Percentiles rank a stretch among this genome's conserved stretches.
These are phyloP conservation scores for Chalciporus chontae DNA, from an alignment of 768 basidiomycete genomes.

Conservation along the genomic window DNA sequence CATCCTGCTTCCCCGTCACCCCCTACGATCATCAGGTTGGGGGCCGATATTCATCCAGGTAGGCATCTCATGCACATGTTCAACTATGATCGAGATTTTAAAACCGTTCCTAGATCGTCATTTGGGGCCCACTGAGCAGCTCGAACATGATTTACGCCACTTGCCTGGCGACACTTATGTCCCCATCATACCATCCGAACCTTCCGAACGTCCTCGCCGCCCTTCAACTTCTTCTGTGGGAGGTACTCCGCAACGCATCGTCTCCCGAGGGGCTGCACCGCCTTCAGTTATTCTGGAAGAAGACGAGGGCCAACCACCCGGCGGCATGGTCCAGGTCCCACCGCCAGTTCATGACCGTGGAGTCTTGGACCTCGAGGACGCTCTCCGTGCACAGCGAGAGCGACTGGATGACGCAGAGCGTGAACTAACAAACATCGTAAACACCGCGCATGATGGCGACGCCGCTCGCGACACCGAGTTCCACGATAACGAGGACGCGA, in stretches of 20 bases:
- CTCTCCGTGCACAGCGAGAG: slow-evolving; percentile 44
- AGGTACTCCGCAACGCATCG: slow-evolving; percentile 4
- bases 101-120: slow-evolving; percentile 17
- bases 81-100: neutral
- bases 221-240: neutral
- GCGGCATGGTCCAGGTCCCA: slow-evolving; percentile 27
- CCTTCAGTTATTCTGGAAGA: slow-evolving; percentile 17
- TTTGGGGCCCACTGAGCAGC: slow-evolving; percentile 6
- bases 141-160: slow-evolving; percentile 3
- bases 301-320: slow-evolving; percentile 17
- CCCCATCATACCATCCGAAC: slow-evolving; percentile 14
- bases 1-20: slow-evolving; percentile 20
- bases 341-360: slow-evolving; percentile 25
- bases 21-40: slow-evolving; percentile 31
- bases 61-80: neutral
- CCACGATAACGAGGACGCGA: slow-evolving; percentile 59
- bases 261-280: slow-evolving; percentile 15
- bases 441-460: slow-evolving; percentile 56
- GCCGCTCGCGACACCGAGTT: slow-evolving; percentile 63
- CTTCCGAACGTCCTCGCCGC: neutral
- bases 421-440: slow-evolving; percentile 45
- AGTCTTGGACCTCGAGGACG: slow-evolving; percentile 39
- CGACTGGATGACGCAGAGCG: slow-evolving; percentile 55
- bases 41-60: slow-evolving; percentile 18
- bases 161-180: slow-evolving; percentile 13